Base-by-base conservation (phyloP, 1,284 basidiomycete species). In the Neolentinus lepideus region DNA sequence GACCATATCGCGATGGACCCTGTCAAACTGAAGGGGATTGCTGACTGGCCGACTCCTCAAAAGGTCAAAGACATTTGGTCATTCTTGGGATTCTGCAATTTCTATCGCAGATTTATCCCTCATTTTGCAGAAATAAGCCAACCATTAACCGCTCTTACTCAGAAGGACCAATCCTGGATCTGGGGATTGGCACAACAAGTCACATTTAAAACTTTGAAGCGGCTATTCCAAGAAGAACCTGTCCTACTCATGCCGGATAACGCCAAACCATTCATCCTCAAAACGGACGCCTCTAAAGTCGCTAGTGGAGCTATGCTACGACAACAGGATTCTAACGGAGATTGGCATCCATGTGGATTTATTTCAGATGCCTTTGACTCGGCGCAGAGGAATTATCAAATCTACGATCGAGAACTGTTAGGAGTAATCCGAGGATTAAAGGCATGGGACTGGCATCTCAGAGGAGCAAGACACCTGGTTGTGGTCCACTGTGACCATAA, bases 61-160 rank as follows among this genome's bases (percentile, higher is more conserved):
- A 67, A 51, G 0, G 52, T 71, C 4, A 62, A 63, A 19, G 61
- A 71, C 6, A 51, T 74, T 3, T 62, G 67, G 31, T 51, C 45
- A 0, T 79, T 80, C 60, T 54, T 78, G 0, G 76, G 75, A 1
- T 72, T 79, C 36, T 61, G 64, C 4, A 75, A 74, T 57, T 78
- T 73, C 62, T 80, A 79, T 52, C 50, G 70, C 0, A 52, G 66
- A 0, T 81, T 80, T 57, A 72, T 81, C 16, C 29, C 64, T 4
- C 60, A 67, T 12, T 80, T 70, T 56, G 61, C 72, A 0, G 55
- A 66, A 2, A 63, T 73, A 21, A 66, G 65, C 0, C 19, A 26
- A 0, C 71, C 69, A 0, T 56, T 80, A 0, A 56, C 61, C 35
- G 46, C 57, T 0, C 60, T 73, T 0, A 69, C 66, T 0, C 57